phyloP scores from a whole-genome alignment of 2,329 filamentous ascomycete genomes.

The Pestalotiopsis sp. region DNA sequence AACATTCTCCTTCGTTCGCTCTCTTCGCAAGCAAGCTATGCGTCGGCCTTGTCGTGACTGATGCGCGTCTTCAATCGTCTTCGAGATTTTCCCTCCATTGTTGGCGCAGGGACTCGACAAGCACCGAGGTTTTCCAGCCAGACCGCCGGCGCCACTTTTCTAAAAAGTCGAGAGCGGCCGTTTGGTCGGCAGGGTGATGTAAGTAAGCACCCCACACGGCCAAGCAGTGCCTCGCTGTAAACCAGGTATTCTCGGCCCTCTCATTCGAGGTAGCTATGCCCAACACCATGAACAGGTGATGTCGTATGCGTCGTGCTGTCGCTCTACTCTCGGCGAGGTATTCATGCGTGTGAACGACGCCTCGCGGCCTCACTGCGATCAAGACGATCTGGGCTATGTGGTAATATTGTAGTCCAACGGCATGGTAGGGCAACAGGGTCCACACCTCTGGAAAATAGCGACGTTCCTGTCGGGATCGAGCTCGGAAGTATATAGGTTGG shows the following conservation, averaged over 20 bases:
- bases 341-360: neutral
- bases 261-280: constrained; percentile 2
- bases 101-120: neutral
- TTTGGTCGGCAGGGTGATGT: neutral
- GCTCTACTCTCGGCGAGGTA: neutral
- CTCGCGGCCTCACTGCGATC: neutral
- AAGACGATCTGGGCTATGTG: constrained; percentile 9
- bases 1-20: neutral
- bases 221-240: constrained; percentile 7
- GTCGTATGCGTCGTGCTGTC: neutral
- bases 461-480: neutral
- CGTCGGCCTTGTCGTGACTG: neutral
- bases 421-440: constrained; percentile 1
- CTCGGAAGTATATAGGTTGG: neutral
- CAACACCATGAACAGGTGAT: constrained; percentile 6
- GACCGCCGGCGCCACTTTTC: neutral
- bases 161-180: constrained; percentile 1
- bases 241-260: constrained; percentile 6
- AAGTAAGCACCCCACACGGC: constrained; percentile 1
- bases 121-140: constrained; percentile 7
- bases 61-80: neutral
- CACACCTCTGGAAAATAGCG: constrained; percentile 5
- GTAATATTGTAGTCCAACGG: constrained; percentile 8
- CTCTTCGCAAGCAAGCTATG: too few species aligned
- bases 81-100: neutral